These are phyloP conservation scores for Flueggea neowawraea DNA, from an alignment of 441 rosid genomes.

Conservation along the genomic window DNA sequence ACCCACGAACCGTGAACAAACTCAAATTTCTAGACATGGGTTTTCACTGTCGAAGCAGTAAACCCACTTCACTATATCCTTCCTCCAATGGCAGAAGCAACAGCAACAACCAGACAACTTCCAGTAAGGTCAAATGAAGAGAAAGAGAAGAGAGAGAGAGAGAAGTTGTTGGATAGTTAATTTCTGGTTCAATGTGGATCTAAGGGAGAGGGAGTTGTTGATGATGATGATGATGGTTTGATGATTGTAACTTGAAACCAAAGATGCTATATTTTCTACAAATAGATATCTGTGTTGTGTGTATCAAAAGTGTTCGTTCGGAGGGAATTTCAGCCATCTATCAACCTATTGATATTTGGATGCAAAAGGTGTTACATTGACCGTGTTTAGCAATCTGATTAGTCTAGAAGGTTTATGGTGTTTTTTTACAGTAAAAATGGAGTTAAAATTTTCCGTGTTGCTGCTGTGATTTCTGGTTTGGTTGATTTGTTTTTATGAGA, in stretches of 20 bases:
- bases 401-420: too few relatives aligned
- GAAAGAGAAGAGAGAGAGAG: conserved; percentile 6
- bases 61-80: too few relatives aligned
- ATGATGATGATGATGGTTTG: not conserved
- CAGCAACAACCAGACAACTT: not conserved
- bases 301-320: too few relatives aligned
- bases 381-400: too few relatives aligned
- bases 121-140: conserved; percentile 11
- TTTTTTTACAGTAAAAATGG: too few relatives aligned
- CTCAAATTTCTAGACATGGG: conserved; percentile 45
- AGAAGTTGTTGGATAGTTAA: conserved; percentile 18
- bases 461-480: too few relatives aligned
- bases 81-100: not conserved
- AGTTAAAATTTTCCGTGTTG: too few relatives aligned
- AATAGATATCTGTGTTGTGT: too few relatives aligned
- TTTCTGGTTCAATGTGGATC: conserved; percentile 39
- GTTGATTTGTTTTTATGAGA: too few relatives aligned
- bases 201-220: conserved; percentile 15
- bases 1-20: conserved; percentile 27
- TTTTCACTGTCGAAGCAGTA: conserved; percentile 12
- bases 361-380: too few relatives aligned
- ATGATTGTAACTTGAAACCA: conserved; percentile 41
- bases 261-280: conserved; percentile 13
- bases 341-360: too few relatives aligned
- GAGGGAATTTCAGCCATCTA: too few relatives aligned